A percentile compares a stretch with the other conserved stretches of the same genome.
Evolutionary conservation across 139 green algal species (phyloP).

Genomic region (Micractinium conductrix): DNA sequence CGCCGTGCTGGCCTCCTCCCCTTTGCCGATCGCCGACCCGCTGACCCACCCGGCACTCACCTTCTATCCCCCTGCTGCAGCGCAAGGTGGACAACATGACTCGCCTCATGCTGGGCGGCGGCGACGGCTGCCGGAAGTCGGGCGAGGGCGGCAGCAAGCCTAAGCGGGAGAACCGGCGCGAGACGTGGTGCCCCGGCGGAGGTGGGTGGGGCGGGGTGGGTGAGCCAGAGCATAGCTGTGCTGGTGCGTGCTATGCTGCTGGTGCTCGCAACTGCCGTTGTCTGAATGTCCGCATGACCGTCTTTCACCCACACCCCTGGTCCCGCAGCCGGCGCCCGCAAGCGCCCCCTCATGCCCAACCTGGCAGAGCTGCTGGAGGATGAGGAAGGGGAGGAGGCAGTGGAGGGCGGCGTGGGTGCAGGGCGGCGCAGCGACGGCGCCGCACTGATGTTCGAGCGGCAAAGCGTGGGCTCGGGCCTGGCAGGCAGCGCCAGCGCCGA

Average conservation of each 20-base stretch:
- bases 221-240: not conserved
- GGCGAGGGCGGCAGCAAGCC: conserved; percentile 29
- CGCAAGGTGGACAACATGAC: conserved; percentile 69
- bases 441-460: conserved; percentile 17
- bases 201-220: not conserved
- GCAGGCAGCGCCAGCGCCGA: too few species aligned
- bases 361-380: conserved; percentile 34
- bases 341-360: conserved; percentile 44
- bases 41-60: not conserved
- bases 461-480: conserved; percentile 6
- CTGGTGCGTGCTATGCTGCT: not conserved
- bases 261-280: too few species aligned
- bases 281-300: not conserved
- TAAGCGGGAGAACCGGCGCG: conserved; percentile 49
- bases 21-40: too few species aligned
- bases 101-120: conserved; percentile 54
- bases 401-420: not conserved
- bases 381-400: not conserved
- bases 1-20: not conserved
- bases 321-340: conserved; percentile 30
- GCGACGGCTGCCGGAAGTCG: not conserved
- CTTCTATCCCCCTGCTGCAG: conserved; percentile 28
- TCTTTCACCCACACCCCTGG: not conserved
- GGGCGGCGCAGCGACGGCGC: conserved; percentile 23
- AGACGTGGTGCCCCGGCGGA: conserved; percentile 59